Conservation (phyloP, 2,329 filamentous ascomycete genomes). For the Xylaria digitata region DNA sequence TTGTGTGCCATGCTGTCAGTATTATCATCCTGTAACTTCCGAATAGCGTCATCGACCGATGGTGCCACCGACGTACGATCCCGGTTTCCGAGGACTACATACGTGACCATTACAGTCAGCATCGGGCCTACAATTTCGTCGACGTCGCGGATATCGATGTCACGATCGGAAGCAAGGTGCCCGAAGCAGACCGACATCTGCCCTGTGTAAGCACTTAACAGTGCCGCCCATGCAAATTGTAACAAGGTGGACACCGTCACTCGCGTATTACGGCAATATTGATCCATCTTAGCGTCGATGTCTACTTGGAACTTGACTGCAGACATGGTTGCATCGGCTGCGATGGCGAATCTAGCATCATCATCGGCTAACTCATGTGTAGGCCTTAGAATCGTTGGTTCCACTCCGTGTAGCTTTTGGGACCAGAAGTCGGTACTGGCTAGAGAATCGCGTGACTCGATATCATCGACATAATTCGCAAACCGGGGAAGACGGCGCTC, state of each 20-base stretch:
- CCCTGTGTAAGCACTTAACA: conserved; percentile 20
- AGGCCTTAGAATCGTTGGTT: conserved; percentile 9
- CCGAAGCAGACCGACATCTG: conserved; percentile 23
- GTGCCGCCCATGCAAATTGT: conserved; percentile 21
- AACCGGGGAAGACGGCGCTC: conserved; percentile 6
- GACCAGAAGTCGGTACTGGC: conserved; percentile 12
- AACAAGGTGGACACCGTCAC: conserved; percentile 20
- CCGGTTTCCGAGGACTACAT: conserved; percentile 1
- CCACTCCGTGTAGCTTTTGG: neutral
- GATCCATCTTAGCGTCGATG: conserved; percentile 12
- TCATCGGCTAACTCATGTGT: neutral
- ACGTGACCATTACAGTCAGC: conserved; percentile 14
- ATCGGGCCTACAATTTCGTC: conserved; percentile 25
- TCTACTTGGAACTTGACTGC: conserved; percentile 18
- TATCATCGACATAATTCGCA: neutral
- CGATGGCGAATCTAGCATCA: neutral
- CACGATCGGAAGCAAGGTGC: conserved; percentile 25
- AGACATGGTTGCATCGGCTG: conserved; percentile 9
- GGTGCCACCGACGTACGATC: neutral
- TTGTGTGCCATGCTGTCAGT: conserved; percentile 26
- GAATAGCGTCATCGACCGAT: conserved; percentile 11
- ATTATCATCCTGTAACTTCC: conserved; percentile 18
- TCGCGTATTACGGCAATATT: conserved; percentile 20
- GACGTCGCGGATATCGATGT: conserved; percentile 9
- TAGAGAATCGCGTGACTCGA: conserved; percentile 8